Conservation (phyloP, 2,329 filamentous ascomycete species). For the Alternaria sp. region DNA sequence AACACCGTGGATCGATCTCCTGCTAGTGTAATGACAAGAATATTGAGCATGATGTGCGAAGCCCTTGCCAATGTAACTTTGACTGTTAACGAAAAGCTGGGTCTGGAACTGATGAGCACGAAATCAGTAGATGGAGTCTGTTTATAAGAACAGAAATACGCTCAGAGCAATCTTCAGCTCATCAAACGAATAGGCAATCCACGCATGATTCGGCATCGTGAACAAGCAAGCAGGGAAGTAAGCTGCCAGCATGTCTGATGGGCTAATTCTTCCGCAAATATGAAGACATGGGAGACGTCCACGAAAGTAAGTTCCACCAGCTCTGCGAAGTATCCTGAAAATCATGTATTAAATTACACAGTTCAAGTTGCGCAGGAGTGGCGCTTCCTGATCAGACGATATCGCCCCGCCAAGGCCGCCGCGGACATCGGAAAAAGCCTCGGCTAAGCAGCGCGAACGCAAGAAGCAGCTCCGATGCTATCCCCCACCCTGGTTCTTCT, state of each 20-base stretch:
- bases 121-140: neutral
- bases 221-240: neutral
- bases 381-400: neutral
- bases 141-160: neutral
- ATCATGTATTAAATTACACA: no score
- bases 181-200: neutral
- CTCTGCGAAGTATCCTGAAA: no score
- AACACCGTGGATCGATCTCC: neutral
- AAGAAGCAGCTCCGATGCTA: constrained; percentile 12
- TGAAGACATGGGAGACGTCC: neutral
- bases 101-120: neutral
- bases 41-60: neutral
- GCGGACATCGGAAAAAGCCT: constrained; percentile 11
- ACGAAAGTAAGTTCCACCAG: neutral
- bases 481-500: constrained; percentile 16
- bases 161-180: neutral
- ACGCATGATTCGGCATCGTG: neutral
- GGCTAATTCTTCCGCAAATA: neutral
- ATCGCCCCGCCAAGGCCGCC: constrained; percentile 9
- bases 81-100: neutral
- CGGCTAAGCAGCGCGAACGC: constrained; percentile 14
- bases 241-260: neutral
- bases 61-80: neutral
- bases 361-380: neutral
- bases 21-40: neutral